phyloP scores from a whole-genome alignment of 129 eudicot species.

The Mikania micrantha region DNA sequence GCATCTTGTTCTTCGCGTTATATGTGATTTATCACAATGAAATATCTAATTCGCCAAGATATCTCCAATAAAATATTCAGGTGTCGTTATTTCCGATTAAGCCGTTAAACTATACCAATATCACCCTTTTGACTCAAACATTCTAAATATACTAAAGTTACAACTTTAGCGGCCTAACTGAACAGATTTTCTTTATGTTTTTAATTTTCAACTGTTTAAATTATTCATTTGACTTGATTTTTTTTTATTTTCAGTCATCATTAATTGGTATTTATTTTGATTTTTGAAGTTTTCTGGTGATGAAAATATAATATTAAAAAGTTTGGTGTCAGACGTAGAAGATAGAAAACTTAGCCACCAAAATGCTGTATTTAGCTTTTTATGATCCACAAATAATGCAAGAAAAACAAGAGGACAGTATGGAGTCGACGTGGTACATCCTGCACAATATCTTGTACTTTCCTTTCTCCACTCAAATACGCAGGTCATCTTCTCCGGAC shows the following conservation, averaged over 20 bases:
- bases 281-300: too few relatives aligned
- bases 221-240: background rate
- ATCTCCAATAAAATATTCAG: background rate
- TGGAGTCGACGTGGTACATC: constrained; percentile 46
- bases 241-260: too few relatives aligned
- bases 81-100: background rate
- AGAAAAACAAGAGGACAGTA: constrained; percentile 34
- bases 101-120: background rate
- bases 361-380: constrained; percentile 4
- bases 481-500: constrained; percentile 14
- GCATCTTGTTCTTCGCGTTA: background rate
- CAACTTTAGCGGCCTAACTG: background rate
- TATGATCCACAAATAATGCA: constrained; percentile 18
- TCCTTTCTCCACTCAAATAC: constrained; percentile 38
- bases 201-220: background rate
- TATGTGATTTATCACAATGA: background rate
- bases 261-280: background rate
- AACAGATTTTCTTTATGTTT: background rate
- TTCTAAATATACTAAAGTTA: background rate
- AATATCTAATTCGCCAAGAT: background rate
- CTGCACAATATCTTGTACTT: constrained; percentile 29
- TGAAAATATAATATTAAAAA: background rate
- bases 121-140: background rate
- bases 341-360: background rate
- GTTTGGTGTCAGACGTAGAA: background rate